These are phyloP conservation scores for Wickerhamiella hasegawae DNA, from an alignment of 805 yeast genomes.

Conservation along the genomic window DNA sequence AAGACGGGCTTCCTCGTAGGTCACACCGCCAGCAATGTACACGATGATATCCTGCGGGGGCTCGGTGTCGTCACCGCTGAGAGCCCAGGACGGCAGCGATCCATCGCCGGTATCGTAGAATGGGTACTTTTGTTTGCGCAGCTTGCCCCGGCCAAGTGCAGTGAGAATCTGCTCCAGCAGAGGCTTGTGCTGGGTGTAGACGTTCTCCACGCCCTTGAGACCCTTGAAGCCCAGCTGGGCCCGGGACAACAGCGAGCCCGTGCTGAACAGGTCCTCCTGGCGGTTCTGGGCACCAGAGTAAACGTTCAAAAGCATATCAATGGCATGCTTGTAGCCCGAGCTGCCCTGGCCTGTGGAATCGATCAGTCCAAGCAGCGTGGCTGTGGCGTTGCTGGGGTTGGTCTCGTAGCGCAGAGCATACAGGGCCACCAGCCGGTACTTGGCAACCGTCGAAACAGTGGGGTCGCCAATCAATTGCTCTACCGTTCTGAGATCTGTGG, in stretches of 20 bases:
- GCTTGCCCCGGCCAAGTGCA: slow-evolving; percentile 27
- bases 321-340: slow-evolving; percentile 26
- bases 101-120: slow-evolving; percentile 26
- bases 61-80: slow-evolving; percentile 15
- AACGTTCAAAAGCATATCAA: slow-evolving; percentile 29
- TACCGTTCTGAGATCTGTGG: slow-evolving; percentile 39
- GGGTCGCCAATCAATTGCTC: slow-evolving; percentile 33
- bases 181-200: slow-evolving; percentile 87
- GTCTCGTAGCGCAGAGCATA: slow-evolving; percentile 59
- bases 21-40: slow-evolving; percentile 63
- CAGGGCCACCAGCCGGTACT: slow-evolving; percentile 55
- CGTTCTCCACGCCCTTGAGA: slow-evolving; percentile 29
- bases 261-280: slow-evolving; percentile 25
- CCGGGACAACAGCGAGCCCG: slow-evolving; percentile 25
- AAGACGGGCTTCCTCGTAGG: slow-evolving; percentile 75
- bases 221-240: slow-evolving; percentile 30
- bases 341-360: slow-evolving; percentile 8
- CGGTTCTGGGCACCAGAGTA: slow-evolving; percentile 31
- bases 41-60: slow-evolving; percentile 24
- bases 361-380: slow-evolving; percentile 21
- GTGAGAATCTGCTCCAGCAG: slow-evolving; percentile 37
- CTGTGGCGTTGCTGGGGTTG: slow-evolving; percentile 30
- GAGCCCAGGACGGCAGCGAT: slow-evolving; percentile 16
- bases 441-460: slow-evolving; percentile 30
- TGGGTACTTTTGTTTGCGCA: slow-evolving; percentile 28